A percentile compares a stretch with the other conserved stretches of the same genome.
These are phyloP conservation scores for Fusarium austroafricanum DNA, from an alignment of 2,329 filamentous ascomycete species.

Conservation along the genomic window DNA sequence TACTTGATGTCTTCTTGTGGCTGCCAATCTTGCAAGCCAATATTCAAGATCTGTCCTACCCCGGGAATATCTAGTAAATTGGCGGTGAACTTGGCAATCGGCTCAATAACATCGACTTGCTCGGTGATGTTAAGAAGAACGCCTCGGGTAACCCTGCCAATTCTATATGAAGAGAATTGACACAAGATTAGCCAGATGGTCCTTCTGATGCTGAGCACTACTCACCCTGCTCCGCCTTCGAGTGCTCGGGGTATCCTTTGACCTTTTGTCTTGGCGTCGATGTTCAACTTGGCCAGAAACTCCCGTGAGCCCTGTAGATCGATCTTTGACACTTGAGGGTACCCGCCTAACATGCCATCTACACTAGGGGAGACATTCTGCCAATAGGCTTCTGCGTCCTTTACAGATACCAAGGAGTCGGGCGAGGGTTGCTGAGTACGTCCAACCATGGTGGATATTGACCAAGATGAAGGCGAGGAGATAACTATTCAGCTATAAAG, in stretches of 20 bases:
- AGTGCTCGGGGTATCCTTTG: not conserved
- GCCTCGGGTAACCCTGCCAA: not conserved
- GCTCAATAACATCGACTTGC: not conserved
- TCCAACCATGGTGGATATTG: not conserved
- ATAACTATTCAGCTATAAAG: too few relatives aligned
- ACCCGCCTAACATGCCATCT: not conserved
- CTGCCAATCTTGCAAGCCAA: not conserved
- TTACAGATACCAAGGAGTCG: not conserved
- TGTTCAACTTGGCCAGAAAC: not conserved
- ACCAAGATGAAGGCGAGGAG: too few relatives aligned
- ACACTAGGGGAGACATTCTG: not conserved
- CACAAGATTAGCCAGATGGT: not conserved
- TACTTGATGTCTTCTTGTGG: not conserved
- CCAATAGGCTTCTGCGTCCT: not conserved
- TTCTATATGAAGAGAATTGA: not conserved
- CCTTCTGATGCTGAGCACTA: fast-evolving
- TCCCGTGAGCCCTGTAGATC: not conserved
- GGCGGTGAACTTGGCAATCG: not conserved
- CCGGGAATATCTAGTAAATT: not conserved
- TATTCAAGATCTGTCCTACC: not conserved
- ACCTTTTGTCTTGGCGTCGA: not conserved
- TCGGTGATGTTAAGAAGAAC: not conserved
- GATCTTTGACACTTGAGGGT: not conserved
- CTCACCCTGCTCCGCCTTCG: not conserved
- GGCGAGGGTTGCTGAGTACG: not conserved